A percentile compares a stretch with the other conserved stretches of the same genome.
Conservation (phyloP, 352 stramenopile species). For the Pythium sp. region DNA sequence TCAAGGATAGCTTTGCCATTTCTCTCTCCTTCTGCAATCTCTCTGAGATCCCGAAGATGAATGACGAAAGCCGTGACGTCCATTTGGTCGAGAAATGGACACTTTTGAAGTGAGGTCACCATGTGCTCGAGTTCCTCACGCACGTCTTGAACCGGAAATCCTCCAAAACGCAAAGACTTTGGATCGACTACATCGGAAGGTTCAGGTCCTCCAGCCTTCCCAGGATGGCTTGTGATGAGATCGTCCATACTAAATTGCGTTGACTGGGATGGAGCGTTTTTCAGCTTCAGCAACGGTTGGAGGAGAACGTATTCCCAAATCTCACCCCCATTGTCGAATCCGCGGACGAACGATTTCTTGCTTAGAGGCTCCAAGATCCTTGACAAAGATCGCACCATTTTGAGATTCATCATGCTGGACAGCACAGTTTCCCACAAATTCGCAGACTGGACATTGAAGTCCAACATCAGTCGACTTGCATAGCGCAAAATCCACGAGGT, state of each 20-base stretch:
- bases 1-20: conserved; percentile 16
- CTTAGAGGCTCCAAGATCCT: conserved; percentile 35
- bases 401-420: conserved; percentile 32
- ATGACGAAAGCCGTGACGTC: conserved; percentile 49
- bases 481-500: conserved; percentile 37
- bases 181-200: background rate
- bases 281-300: conserved; percentile 20
- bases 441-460: conserved; percentile 40
- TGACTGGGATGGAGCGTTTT: background rate
- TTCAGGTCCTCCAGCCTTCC: background rate
- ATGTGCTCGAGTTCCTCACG: conserved; percentile 28
- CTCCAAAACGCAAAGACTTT: conserved; percentile 23
- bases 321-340: conserved; percentile 24
- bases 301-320: conserved; percentile 47
- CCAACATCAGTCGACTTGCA: conserved; percentile 42
- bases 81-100: conserved; percentile 58
- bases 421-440: conserved; percentile 55
- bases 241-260: conserved; percentile 3
- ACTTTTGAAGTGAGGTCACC: conserved; percentile 44
- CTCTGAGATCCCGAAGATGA: conserved; percentile 39
- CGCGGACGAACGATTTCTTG: conserved; percentile 32
- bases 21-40: conserved; percentile 18
- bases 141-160: conserved; percentile 20
- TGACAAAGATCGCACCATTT: conserved; percentile 50
- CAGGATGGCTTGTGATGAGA: background rate